Base-by-base conservation (phyloP, 192 early-diverging fungal genomes). In the Paraglomus brasilianum region DNA sequence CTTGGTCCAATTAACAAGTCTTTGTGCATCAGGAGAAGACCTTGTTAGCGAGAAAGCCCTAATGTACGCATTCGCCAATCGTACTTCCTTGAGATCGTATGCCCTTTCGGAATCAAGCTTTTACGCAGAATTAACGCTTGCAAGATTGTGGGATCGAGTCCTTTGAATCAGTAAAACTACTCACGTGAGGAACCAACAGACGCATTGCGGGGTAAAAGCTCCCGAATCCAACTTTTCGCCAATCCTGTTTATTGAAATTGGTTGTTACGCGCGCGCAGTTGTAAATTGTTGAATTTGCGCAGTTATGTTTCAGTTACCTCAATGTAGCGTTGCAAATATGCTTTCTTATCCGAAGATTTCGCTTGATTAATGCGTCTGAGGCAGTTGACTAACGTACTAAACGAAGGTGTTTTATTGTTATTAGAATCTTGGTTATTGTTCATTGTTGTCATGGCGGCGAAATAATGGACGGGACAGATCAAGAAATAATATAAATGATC, bases 21-120 rank as follows among this genome's bases (percentile, higher is more conserved):
- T 70, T 41, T 81, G 44, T 36, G 85, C 91, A 44, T 86, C 82
- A 13, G 82, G 76, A 2, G 91, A 91, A 9, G 79, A 79, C 15
- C 49, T 56, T 14, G 74, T 69, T 22, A 93, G 76, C 30, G 85
- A 83, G 43, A 93, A 72, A 19, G 78, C 82, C 36, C 81, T 74
- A 22, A 86, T 80, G 51, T 91, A 92, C 13, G 81, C 51, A 48
- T 84, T 83, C 5, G 88, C 90, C 66, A 93, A 78, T 38, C 76
- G 81, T 56, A 74, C 74, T 44, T 92, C 87, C 67, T 91, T 92
- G 67, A 93, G 75, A 15, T 83, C 80, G 72, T 92, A 90, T 1
- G 78, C 73, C 38, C 89, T 77, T 59, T 90, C 83, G 42, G 74
- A 75, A 75, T 85, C 82, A 47, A 81, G 64, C 81, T 83, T 71